Evolutionary conservation across 805 yeast species (phyloP), one percentile per base, ranked within the genome.

Genomic region (Yamadazyma philogaea): DNA sequence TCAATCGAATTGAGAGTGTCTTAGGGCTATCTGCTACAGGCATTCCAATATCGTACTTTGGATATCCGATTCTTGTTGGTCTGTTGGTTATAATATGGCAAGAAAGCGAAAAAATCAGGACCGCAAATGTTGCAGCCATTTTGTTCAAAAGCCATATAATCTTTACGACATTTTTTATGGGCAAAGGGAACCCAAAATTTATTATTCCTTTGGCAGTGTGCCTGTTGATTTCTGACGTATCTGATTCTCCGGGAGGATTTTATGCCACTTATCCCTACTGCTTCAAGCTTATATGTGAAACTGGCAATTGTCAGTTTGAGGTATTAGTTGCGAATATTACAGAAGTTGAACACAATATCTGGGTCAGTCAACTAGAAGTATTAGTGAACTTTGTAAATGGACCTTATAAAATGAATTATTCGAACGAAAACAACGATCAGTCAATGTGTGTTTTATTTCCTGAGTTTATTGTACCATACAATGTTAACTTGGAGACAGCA

Each of bases 131-230:
- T 56, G 78, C 62, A 40, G 66, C 55, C 33, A 43, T 78, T 33
- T 50, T 78, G 16, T 79, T 75, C 60, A 76, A 79, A 45, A 67
- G 79, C 4, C 81, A 78, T 53, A 52, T 79, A 20, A 48, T 80
- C 1, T 44, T 76, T 27, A 59, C 68, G 33, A 45, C 48, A 8
- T 7, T 36, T 14, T 38, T 32, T 15, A 10, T 28, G 11, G 14
- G 19, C n/a, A 26, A 41, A 16, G 45, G 39, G 42, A 11, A 42
- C 11, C 27, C 32, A 7, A 61, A 59, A 12, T 75, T 78, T 47
- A 65, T 79, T 11, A 62, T 81, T 7, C 82, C 85, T 0, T 55
- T 78, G 24, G 49, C 70, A 5, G 60, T 57, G 28, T 53, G 67
- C 41, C 49, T 50, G 32, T 11, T 70, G 7, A 31, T 54, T n/a